These are phyloP conservation scores for Penicillium pulvis DNA, from an alignment of 495 filamentous ascomycete species.

Conservation along the genomic window DNA sequence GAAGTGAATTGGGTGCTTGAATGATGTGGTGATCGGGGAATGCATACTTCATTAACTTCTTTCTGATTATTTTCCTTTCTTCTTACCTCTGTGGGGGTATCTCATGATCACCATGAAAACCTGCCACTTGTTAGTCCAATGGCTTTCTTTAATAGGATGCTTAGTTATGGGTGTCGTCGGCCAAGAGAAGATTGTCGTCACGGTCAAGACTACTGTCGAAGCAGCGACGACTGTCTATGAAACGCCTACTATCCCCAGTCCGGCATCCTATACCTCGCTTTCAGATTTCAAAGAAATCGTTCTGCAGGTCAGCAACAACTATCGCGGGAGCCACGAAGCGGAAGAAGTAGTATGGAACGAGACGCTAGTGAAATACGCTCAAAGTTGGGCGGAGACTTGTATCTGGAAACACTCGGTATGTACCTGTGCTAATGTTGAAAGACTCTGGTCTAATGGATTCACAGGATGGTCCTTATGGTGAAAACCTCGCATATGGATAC, in stretches of 20 bases:
- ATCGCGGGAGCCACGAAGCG: slow-evolving; percentile 66
- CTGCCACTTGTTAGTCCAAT: background rate
- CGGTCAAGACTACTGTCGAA: slow-evolving; percentile 20
- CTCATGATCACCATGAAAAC: slow-evolving; percentile 10
- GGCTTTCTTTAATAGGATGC: slow-evolving; percentile 1
- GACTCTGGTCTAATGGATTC: background rate
- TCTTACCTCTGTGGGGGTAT: background rate
- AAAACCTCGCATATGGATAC: slow-evolving; percentile 77
- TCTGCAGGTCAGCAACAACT: slow-evolving; percentile 68
- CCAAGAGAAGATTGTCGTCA: slow-evolving; percentile 13
- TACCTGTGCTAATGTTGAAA: slow-evolving; percentile 1
- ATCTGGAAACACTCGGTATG: slow-evolving; percentile 63
- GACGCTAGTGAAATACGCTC: slow-evolving; percentile 58
- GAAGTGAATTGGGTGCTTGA: background rate
- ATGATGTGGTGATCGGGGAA: slow-evolving; percentile 6
- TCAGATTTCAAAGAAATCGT: slow-evolving; percentile 56
- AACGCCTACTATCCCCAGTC: slow-evolving; percentile 31
- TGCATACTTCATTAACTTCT: background rate
- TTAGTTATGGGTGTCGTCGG: background rate
- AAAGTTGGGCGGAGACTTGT: slow-evolving; percentile 55
- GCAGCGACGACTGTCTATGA: slow-evolving; percentile 26
- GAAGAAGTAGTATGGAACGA: slow-evolving; percentile 64
- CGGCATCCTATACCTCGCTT: slow-evolving; percentile 52
- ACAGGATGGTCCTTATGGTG: slow-evolving; percentile 68
- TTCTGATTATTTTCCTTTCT: background rate